Evolutionary conservation across 495 filamentous ascomycete genomes (phyloP).

Genomic region (Thozetella sp.): DNA sequence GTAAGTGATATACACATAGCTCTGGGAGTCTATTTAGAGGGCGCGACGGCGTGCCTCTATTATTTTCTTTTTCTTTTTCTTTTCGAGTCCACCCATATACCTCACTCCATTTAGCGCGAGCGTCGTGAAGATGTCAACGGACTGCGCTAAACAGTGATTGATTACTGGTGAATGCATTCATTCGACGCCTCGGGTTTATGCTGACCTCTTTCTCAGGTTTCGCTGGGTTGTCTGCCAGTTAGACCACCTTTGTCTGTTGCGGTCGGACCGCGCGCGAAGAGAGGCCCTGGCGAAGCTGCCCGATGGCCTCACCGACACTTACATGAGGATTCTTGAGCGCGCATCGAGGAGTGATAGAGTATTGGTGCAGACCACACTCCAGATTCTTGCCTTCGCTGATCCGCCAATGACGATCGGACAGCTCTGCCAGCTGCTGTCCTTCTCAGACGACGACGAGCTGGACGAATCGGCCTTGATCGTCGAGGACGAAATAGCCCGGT

Average conservation of each 20-base stretch:
- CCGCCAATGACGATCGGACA: slow-evolving; percentile 5
- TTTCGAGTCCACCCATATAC: not conserved
- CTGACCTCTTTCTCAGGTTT: no score
- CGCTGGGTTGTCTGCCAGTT: not conserved
- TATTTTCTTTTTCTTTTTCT: no score
- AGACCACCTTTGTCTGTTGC: not conserved
- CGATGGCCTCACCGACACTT: not conserved
- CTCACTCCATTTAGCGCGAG: not conserved
- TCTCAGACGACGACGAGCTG: slow-evolving; percentile 15
- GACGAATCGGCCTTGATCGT: slow-evolving; percentile 6
- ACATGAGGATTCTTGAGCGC: not conserved
- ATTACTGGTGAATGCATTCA: no score
- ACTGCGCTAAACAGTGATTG: not conserved
- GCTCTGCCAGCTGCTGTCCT: slow-evolving; percentile 23
- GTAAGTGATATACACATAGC: no score
- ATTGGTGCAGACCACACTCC: slow-evolving; percentile 22
- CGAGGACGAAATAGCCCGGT: slow-evolving; percentile 21
- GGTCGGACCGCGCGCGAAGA: not conserved
- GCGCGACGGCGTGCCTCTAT: no score
- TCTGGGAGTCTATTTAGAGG: no score
- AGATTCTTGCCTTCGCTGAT: slow-evolving; percentile 15
- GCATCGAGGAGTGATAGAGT: slow-evolving; percentile 15
- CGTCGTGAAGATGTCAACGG: not conserved
- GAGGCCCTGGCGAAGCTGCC: not conserved
- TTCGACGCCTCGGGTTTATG: no score